Evolutionary conservation across 768 basidiomycete species (phyloP).

Genomic region (Pleurotus sapidus): DNA sequence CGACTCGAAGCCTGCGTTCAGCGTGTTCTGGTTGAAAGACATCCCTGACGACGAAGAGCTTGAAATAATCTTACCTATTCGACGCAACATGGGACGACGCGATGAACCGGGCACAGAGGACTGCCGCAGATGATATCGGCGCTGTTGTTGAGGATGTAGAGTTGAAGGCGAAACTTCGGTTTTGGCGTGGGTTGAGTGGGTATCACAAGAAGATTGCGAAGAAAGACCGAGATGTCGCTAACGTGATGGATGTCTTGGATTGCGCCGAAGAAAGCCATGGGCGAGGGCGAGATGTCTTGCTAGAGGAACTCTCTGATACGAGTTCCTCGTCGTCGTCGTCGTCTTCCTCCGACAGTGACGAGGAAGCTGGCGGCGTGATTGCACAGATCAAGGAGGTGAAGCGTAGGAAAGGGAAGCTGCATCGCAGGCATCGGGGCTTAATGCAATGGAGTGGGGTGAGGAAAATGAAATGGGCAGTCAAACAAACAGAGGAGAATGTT

Average conservation of each 20-base stretch:
- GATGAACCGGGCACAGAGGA: conserved; percentile 24
- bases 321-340: conserved; percentile 6
- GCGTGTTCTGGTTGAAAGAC: conserved; percentile 41
- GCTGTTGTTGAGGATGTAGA: conserved; percentile 20
- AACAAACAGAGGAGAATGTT: conserved; percentile 42
- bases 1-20: conserved; percentile 33
- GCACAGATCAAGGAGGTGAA: conserved; percentile 38
- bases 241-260: conserved; percentile 42
- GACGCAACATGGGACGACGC: conserved; percentile 17
- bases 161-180: conserved; percentile 33
- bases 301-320: conserved; percentile 15
- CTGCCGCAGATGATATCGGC: conserved; percentile 21
- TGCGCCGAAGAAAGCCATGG: conserved; percentile 34
- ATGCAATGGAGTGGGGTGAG: conserved; percentile 60
- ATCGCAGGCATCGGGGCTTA: conserved; percentile 55
- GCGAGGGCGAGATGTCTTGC: conserved; percentile 18
- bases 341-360: conserved; percentile 20
- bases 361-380: conserved; percentile 18
- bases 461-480: conserved; percentile 55
- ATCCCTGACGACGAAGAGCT: conserved; percentile 33
- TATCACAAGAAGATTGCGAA: conserved; percentile 35
- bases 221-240: conserved; percentile 30
- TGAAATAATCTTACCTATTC: conserved; percentile 23
- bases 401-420: conserved; percentile 39
- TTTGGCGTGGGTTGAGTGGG: conserved; percentile 40